Percentiles rank a stretch among this genome's conserved stretches.
These are phyloP conservation scores for Pulveroboletus sp. DNA, from an alignment of 768 basidiomycete species.

Conservation along the genomic window DNA sequence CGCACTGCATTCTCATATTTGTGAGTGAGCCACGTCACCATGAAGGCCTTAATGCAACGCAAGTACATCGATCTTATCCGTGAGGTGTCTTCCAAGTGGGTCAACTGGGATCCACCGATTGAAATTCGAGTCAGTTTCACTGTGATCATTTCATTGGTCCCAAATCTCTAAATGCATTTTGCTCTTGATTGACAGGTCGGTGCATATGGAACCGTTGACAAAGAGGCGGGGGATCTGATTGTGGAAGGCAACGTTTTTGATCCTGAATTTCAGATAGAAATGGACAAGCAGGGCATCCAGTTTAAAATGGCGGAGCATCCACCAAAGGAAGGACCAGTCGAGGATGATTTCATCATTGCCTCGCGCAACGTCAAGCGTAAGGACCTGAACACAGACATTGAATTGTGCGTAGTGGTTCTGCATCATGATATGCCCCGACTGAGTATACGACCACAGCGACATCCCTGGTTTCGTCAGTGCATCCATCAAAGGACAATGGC, in stretches of 20 bases:
- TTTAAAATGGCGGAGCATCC: slow-evolving; percentile 15
- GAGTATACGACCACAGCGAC: slow-evolving; percentile 1
- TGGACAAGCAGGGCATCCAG: slow-evolving; percentile 10
- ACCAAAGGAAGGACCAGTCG: slow-evolving; percentile 14
- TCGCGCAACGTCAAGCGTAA: slow-evolving; percentile 15
- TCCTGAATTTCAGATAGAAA: slow-evolving; percentile 9
- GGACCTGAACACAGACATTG: slow-evolving; percentile 7
- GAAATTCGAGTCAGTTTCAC: slow-evolving; percentile 20
- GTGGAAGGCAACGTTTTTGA: slow-evolving; percentile 35
- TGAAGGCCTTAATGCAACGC: slow-evolving; percentile 17
- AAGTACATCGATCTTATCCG: slow-evolving; percentile 36
- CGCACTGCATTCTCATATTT: no score
- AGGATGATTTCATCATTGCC: slow-evolving; percentile 21
- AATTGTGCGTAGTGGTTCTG: slow-evolving; percentile 13
- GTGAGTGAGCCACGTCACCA: neutral
- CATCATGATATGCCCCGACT: neutral
- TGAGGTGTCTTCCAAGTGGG: slow-evolving; percentile 30
- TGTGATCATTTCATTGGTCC: neutral
- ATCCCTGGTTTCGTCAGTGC: slow-evolving; percentile 20
- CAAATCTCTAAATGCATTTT: neutral
- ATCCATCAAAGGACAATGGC: slow-evolving; percentile 30
- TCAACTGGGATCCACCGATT: slow-evolving; percentile 34
- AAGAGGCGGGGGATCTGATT: slow-evolving; percentile 27
- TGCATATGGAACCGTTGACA: slow-evolving; percentile 32
- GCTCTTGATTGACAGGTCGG: slow-evolving; percentile 26